phyloP scores from a whole-genome alignment of 148 eudicot genomes.

The Drosera capensis region DNA sequence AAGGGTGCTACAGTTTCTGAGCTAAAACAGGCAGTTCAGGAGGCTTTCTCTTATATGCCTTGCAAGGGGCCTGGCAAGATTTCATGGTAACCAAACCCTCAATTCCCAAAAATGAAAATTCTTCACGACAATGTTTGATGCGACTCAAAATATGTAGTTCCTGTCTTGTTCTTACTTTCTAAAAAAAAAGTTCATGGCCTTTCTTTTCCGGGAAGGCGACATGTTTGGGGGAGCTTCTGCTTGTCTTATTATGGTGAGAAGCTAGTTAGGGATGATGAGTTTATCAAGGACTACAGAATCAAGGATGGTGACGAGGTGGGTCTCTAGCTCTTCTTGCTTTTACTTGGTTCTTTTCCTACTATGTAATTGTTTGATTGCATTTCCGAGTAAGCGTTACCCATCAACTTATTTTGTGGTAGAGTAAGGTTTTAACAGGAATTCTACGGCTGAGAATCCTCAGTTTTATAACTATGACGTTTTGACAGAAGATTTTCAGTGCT shows the following conservation, averaged over 20 bases:
- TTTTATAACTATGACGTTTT: too few relatives aligned
- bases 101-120: background rate
- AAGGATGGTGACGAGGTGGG: constrained; percentile 71
- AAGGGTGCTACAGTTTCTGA: constrained; percentile 44
- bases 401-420: too few relatives aligned
- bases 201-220: constrained; percentile 34
- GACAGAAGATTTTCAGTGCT: too few relatives aligned
- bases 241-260: constrained; percentile 52
- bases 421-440: too few relatives aligned
- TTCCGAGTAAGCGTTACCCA: background rate
- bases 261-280: constrained; percentile 37
- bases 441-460: too few relatives aligned
- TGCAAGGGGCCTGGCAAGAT: constrained; percentile 36
- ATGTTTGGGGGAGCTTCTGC: constrained; percentile 90
- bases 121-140: too few relatives aligned
- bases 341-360: background rate
- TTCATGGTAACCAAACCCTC: constrained; percentile 50
- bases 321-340: constrained; percentile 4
- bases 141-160: too few relatives aligned
- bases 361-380: background rate
- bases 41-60: constrained; percentile 36
- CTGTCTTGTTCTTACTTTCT: too few relatives aligned
- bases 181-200: too few relatives aligned
- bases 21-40: constrained; percentile 55
- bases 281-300: constrained; percentile 37